Conservation (phyloP, 1,284 basidiomycete species). For the Anthracocystis setariae region DNA sequence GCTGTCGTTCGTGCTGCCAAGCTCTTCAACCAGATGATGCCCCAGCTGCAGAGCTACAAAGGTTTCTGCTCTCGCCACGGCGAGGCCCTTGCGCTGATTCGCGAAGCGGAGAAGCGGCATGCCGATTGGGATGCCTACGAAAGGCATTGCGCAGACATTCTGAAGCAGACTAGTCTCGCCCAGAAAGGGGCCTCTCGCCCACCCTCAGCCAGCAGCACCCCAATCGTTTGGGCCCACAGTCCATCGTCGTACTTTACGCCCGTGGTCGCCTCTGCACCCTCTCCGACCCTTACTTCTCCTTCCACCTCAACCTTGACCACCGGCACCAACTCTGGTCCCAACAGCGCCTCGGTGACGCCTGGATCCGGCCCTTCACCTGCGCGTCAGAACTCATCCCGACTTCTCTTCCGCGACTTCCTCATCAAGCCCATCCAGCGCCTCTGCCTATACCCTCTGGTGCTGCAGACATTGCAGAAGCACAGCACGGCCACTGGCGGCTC, state of each 20-base stretch:
- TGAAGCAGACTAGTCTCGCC: slow-evolving; percentile 28
- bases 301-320: slow-evolving; percentile 21
- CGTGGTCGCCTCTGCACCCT: slow-evolving; percentile 18
- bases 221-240: slow-evolving; percentile 23
- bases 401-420: slow-evolving; percentile 64
- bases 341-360: slow-evolving; percentile 24
- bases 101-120: slow-evolving; percentile 61
- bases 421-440: slow-evolving; percentile 67
- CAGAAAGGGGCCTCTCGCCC: slow-evolving; percentile 30
- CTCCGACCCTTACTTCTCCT: slow-evolving; percentile 16
- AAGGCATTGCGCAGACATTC: slow-evolving; percentile 56
- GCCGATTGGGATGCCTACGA: slow-evolving; percentile 64
- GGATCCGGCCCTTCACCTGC: slow-evolving; percentile 11
- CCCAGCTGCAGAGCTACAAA: slow-evolving; percentile 51
- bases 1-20: slow-evolving; percentile 47
- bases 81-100: slow-evolving; percentile 62
- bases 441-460: slow-evolving; percentile 63
- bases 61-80: slow-evolving; percentile 65
- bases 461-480: slow-evolving; percentile 63
- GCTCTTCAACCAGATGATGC: slow-evolving; percentile 51
- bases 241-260: slow-evolving; percentile 42
- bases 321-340: slow-evolving; percentile 16
- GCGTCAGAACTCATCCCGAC: slow-evolving; percentile 45
- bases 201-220: slow-evolving; percentile 37
- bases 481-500: slow-evolving; percentile 28